Conservation (phyloP, 2,329 filamentous ascomycete genomes). For the Pleoardoris graminearum region DNA sequence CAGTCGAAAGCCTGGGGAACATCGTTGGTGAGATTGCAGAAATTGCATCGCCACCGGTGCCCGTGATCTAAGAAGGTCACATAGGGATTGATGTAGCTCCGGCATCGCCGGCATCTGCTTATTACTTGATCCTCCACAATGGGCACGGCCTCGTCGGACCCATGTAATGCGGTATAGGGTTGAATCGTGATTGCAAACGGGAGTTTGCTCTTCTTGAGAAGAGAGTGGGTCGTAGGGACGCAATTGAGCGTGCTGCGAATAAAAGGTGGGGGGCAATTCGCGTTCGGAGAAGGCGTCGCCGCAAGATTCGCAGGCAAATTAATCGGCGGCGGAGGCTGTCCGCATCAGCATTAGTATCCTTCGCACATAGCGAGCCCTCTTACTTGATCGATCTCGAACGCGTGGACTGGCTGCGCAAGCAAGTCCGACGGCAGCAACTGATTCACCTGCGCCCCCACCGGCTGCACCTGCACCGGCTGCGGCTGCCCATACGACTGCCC, state of each 20-base stretch:
- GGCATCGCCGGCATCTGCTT: constrained; percentile 90
- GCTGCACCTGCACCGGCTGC: constrained; percentile 32
- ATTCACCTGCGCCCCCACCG: constrained; percentile 59
- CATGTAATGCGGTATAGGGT: constrained; percentile 89
- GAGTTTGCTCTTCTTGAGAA: constrained; percentile 92
- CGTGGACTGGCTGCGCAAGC: constrained; percentile 89
- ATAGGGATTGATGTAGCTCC: constrained; percentile 94
- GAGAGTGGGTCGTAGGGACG: constrained; percentile 85
- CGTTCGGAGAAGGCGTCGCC: constrained; percentile 78
- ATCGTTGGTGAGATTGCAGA: constrained; percentile 98
- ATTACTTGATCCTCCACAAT: constrained; percentile 97
- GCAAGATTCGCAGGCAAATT: constrained; percentile 91
- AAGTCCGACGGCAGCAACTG: constrained; percentile 92
- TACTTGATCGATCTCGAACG: constrained; percentile 91
- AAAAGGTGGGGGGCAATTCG: constrained; percentile 93
- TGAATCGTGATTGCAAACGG: constrained; percentile 96
- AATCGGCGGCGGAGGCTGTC: constrained; percentile 84
- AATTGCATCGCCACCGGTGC: constrained; percentile 98
- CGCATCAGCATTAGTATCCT: too few relatives aligned
- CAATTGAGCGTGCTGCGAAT: constrained; percentile 94
- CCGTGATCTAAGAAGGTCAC: constrained; percentile 96
- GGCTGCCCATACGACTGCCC: constrained; percentile 44
- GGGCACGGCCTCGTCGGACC: constrained; percentile 87
- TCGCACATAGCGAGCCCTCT: too few relatives aligned
- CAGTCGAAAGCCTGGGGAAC: constrained; percentile 99